Base-by-base conservation (phyloP, 2,329 filamentous ascomycete genomes). In the Fusarium torreyae region DNA sequence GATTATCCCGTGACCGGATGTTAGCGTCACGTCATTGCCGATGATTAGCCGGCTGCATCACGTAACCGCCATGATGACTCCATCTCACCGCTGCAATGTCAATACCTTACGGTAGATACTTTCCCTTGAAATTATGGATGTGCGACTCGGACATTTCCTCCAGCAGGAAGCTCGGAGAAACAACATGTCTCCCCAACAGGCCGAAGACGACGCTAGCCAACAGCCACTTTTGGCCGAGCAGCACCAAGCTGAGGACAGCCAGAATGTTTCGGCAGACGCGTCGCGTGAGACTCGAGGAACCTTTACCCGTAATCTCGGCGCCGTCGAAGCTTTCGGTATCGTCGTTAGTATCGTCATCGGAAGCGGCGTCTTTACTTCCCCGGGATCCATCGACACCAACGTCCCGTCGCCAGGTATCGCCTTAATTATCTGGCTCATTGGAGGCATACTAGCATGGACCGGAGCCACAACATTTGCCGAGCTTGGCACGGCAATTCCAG, bases 261-360 rank as follows among this genome's bases (percentile, higher is more conserved):
- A 64, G 9, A n/a, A 64, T 28, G 46, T 20, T 4, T 48, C 46
- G 18, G 24, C 38, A 46, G 18, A 22, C 51, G 58, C 56, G 40
- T 52, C 28, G 36, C 63, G 46, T 17, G 60, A 57, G 15, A 46
- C 48, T 24, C 66, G 59, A 7, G 61, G 67, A 11, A 64, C 79
- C 8, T 85, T 85, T 65, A 79, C 74, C 40, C 78, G 80, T n/a
- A 84, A 81, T 65, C 81, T 85, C 6, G 84, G 83, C 26, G 76
- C 83, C 11, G 57, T 81, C 28, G 84, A 86, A 68, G 84, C 84
- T 0, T 90, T 89, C 66, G 86, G 86, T 22, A 87, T 91, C 46
- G 81, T 90, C 40, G 85, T 90, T 63, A 87, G 86, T 70, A 87
- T 90, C 63, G 88, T 90, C 55, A 89, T 91, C 48, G 89, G 89